phyloP scores from a whole-genome alignment of 78 protist species.

The Goniomonas avonlea region DNA sequence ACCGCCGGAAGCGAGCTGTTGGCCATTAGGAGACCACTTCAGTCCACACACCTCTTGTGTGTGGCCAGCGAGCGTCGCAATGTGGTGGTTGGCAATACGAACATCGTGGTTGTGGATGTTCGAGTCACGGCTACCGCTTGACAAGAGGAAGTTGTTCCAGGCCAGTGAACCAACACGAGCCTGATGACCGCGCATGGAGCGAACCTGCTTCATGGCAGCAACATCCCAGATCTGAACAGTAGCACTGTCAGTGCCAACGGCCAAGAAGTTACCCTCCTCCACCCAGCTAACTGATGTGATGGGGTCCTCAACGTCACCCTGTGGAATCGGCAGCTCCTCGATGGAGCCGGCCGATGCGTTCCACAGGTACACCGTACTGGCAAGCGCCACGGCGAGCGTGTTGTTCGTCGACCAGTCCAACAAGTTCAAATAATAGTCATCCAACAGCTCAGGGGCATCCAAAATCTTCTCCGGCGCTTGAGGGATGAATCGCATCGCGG shows the following conservation, averaged over 20 bases:
- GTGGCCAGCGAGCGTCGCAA: conserved; percentile 67
- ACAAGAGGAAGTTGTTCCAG: conserved; percentile 89
- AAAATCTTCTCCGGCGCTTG: conserved; percentile 66
- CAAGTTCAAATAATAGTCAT: conserved; percentile 95
- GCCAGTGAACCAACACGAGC: conserved; percentile 90
- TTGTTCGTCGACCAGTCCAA: conserved; percentile 90
- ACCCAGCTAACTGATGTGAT: conserved; percentile 81
- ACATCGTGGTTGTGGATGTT: conserved; percentile 86
- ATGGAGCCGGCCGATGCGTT: conserved; percentile 81
- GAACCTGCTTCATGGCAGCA: conserved; percentile 42
- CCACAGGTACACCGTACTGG: conserved; percentile 91
- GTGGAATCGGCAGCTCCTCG: conserved; percentile 42
- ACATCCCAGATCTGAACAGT: conserved; percentile 88
- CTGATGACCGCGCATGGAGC: conserved; percentile 85
- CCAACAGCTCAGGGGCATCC: conserved; percentile 58
- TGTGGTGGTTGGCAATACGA: conserved; percentile 66
- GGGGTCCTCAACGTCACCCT: conserved; percentile 31
- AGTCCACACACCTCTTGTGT: conserved; percentile 95
- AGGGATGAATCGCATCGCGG: conserved; percentile 52
- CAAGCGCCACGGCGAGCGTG: conserved; percentile 92
- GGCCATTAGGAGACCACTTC: conserved; percentile 91
- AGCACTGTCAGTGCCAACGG: conserved; percentile 84
- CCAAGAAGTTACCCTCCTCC: conserved; percentile 74
- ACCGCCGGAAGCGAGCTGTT: conserved; percentile 96
- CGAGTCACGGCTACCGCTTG: conserved; percentile 81